Evolutionary conservation across 2,329 filamentous ascomycete species (phyloP), one percentile per base, ranked within the genome.

Genomic region (Tolypocladium cylindrosporum): DNA sequence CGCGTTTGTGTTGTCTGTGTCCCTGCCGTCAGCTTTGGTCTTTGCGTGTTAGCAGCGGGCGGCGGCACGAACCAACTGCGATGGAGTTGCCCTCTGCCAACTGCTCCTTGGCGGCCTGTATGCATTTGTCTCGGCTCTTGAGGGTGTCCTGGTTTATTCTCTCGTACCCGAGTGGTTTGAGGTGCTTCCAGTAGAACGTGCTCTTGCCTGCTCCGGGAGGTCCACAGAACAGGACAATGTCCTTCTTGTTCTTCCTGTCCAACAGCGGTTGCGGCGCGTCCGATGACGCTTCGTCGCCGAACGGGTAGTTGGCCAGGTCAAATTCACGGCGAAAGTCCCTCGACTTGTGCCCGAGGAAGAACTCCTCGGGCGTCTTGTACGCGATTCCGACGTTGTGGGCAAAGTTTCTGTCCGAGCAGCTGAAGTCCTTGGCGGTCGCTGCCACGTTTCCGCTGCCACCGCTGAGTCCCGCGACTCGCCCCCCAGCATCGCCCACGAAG

Each of bases 131-230:
- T 60, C 80, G 76, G 62, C 83, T 87, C 72, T 96, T 96, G 53
- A 97, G 78, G 1, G 80, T 83, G 71, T 97, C 94, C 74, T 97
- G 94, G 66, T 97, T 99, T 37, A 97, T 83, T 54, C 94, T 83
- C 68, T 85, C 82, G 69, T 96, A 97, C 4, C 86, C 89, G 36
- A 94, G 74, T 31, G 89, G 88, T 68, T 91, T 79, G 41, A 97
- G 76, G 62, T 89, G 76, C 61, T 81, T 85, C 84, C 87, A 90
- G 74, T 88, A 97, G 67, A 94, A 96, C 0, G 91, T 93, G 43
- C 90, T 96, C 73, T 99, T 97, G 21, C 94, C 94, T 3, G 91
- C 85, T 1, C 90, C 92, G 0, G 94, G 94, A 54, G 89, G 90
- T 1, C 94, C 94, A 67, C 90, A 93, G 69, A 96, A 90, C 9